Evolutionary conservation across 306 rosid species (phyloP).

Genomic region (Pyrus communis): DNA sequence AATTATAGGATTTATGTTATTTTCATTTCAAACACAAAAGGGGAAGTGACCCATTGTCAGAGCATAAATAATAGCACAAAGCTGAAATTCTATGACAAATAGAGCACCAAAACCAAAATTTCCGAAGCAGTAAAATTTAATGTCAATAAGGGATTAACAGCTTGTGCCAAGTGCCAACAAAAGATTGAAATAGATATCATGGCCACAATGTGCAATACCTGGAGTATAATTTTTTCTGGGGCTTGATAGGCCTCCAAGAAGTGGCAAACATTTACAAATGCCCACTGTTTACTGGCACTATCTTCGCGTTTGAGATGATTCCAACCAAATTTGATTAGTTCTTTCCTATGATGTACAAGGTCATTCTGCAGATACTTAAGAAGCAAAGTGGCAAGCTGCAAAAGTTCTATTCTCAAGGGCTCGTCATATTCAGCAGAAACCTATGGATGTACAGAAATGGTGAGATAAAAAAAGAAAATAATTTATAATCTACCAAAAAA

Average conservation of each 20-base stretch:
- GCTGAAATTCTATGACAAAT: not conserved
- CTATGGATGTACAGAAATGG: conserved; percentile 22
- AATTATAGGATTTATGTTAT: not conserved
- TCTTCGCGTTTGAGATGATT: conserved; percentile 99
- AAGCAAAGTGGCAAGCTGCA: conserved; percentile 97
- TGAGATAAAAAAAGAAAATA: not conserved
- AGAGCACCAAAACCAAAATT: not conserved
- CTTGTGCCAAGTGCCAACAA: not conserved
- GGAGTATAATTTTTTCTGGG: conserved; percentile 96
- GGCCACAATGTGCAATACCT: conserved; percentile 35
- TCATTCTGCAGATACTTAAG: conserved; percentile 96
- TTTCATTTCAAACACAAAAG: not conserved
- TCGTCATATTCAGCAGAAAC: conserved; percentile 98
- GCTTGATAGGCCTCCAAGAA: conserved; percentile 99
- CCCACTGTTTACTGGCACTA: conserved; percentile 99
- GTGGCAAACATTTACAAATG: conserved; percentile 99
- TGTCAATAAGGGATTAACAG: not conserved
- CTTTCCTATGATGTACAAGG: conserved; percentile 96
- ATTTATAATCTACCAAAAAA: not conserved
- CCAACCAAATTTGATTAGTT: conserved; percentile 98
- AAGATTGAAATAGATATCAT: not conserved
- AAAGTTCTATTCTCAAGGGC: conserved; percentile 84
- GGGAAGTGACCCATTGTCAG: not conserved
- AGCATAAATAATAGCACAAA: not conserved
- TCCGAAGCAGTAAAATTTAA: not conserved